These are phyloP conservation scores for Thalia dealbata DNA, from an alignment of 176 grass and related monocot genomes.

Conservation along the genomic window DNA sequence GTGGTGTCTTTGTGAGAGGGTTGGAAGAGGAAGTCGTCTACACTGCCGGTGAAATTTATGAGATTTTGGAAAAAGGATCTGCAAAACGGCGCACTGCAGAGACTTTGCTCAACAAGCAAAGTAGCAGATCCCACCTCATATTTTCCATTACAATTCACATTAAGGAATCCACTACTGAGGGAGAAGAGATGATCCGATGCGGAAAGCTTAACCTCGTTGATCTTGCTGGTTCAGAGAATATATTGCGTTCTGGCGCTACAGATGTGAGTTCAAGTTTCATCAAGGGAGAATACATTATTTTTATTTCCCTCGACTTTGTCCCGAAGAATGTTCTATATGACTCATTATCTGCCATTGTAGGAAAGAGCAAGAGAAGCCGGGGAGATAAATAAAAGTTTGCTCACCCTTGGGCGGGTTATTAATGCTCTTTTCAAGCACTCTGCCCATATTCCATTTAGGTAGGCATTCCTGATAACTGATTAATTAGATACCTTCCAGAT, in stretches of 20 bases:
- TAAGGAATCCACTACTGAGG: slow-evolving; percentile 81
- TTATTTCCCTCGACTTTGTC: background rate
- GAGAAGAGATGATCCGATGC: slow-evolving; percentile 98
- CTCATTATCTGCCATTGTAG: slow-evolving; percentile 32
- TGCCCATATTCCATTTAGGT: slow-evolving; percentile 91
- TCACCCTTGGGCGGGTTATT: slow-evolving; percentile 93
- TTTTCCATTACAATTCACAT: slow-evolving; percentile 99
- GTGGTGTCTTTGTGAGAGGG: slow-evolving; percentile 86
- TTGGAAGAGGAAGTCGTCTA: slow-evolving; percentile 98
- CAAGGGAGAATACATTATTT: background rate
- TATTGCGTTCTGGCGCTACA: slow-evolving; percentile 93
- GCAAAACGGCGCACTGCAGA: slow-evolving; percentile 96
- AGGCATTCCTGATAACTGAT: slow-evolving; percentile 32
- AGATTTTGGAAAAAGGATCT: slow-evolving; percentile 95
- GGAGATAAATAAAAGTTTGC: slow-evolving; percentile 98
- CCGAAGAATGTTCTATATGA: background rate
- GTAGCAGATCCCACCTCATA: slow-evolving; percentile 92
- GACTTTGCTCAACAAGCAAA: slow-evolving; percentile 97
- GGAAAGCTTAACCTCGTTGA: slow-evolving; percentile 99
- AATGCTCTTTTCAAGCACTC: slow-evolving; percentile 97
- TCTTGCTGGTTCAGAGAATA: slow-evolving; percentile 98
- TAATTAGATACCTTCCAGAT: background rate
- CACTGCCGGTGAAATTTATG: slow-evolving; percentile 86
- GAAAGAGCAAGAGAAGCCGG: slow-evolving; percentile 97
- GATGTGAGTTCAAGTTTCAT: slow-evolving; percentile 61